phyloP scores from a whole-genome alignment of 768 basidiomycete species.

The Clavulina sp. region DNA sequence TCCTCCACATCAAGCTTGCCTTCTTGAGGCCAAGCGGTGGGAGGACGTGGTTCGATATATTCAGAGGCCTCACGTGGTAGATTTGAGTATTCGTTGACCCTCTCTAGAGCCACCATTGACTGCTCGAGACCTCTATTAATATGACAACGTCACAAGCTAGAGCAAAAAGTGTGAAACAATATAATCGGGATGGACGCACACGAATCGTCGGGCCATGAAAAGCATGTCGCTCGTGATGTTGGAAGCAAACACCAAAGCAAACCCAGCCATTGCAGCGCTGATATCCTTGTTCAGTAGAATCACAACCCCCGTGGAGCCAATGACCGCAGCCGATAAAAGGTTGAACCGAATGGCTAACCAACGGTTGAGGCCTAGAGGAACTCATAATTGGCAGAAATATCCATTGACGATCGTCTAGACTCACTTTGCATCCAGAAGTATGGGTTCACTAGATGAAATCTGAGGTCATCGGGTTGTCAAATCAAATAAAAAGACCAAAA shows the following conservation, averaged over 20 bases:
- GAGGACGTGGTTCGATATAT: conserved; percentile 71
- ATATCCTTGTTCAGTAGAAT: conserved; percentile 53
- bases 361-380: conserved; percentile 25
- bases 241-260: conserved; percentile 69
- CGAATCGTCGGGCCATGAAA: conserved; percentile 17
- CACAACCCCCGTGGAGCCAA: conserved; percentile 52
- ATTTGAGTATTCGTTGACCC: conserved; percentile 83
- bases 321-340: conserved; percentile 48
- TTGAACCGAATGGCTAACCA: conserved; percentile 87
- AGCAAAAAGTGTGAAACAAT: no score
- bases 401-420: neutral
- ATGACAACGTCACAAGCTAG: no score
- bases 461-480: conserved; percentile 2
- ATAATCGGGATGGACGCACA: neutral
- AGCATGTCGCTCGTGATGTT: conserved; percentile 52
- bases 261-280: conserved; percentile 68
- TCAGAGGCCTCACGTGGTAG: conserved; percentile 62
- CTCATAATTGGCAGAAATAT: neutral
- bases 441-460: conserved; percentile 36
- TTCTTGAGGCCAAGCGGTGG: conserved; percentile 55
- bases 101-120: conserved; percentile 67
- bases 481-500: neutral
- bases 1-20: conserved; percentile 16
- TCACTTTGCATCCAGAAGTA: conserved; percentile 91
- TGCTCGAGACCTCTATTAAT: conserved; percentile 47